Evolutionary conservation across 352 stramenopile genomes (phyloP).

Genomic region (Pythium chondricola): DNA sequence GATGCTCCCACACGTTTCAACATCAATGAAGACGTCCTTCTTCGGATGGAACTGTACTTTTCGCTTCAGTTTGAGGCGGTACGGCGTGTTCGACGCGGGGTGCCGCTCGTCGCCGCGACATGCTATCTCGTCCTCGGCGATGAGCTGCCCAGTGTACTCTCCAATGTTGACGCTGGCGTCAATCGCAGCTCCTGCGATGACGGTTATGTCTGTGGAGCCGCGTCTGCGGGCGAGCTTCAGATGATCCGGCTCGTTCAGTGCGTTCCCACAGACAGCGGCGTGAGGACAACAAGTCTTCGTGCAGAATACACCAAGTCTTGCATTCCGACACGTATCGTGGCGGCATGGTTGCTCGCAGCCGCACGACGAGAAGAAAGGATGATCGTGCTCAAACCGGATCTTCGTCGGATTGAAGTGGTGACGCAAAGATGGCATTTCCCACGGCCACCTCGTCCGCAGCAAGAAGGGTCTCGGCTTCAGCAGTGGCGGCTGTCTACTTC

Average conservation of each 20-base stretch:
- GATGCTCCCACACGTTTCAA: not conserved
- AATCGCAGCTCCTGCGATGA: not conserved
- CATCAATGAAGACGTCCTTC: not conserved
- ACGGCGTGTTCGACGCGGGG: not conserved
- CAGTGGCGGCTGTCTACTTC: too few relatives aligned
- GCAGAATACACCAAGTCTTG: not conserved
- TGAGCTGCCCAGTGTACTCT: too few relatives aligned
- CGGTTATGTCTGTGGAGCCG: not conserved
- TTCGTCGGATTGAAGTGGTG: not conserved
- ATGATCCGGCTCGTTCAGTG: not conserved
- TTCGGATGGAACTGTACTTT: not conserved
- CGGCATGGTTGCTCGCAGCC: not conserved
- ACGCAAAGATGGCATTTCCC: not conserved
- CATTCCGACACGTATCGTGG: not conserved
- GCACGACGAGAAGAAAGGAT: not conserved
- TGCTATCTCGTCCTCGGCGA: too few relatives aligned
- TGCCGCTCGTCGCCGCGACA: too few relatives aligned
- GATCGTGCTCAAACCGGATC: not conserved
- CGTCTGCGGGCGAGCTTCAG: not conserved
- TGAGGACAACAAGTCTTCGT: not conserved
- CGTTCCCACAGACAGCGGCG: not conserved
- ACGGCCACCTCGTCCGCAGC: too few relatives aligned
- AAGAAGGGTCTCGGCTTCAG: too few relatives aligned
- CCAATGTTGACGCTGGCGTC: not conserved
- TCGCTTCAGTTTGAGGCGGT: not conserved